Base-by-base conservation (phyloP, 2,329 filamentous ascomycete species). In the Sodiomyces alkalinus region DNA sequence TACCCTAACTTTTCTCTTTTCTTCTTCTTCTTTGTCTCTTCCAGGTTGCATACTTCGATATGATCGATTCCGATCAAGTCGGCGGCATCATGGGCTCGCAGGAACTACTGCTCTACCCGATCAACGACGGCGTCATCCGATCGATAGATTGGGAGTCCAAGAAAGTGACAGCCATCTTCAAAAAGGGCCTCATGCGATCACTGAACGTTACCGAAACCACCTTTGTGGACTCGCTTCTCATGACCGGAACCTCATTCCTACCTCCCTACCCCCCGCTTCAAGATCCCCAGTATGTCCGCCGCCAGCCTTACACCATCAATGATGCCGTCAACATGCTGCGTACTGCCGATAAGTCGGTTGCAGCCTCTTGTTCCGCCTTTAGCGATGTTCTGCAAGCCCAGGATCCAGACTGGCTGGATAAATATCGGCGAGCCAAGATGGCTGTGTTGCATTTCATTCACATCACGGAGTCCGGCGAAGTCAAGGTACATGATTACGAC, bases 401-500 rank as follows among this genome's bases (percentile, higher is more conserved):
- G 41, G 73, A 81, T 22, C 60, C 76, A 11, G 68, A 78, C 28
- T 98, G 92, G 64, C 61, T 82, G 18, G 80, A 87, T 47, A 81
- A 80, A 44, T 98, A 85, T 49, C 80, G 78, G 46, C 86, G 81
- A 50, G 83, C 83, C 14, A 75, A 77, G 36, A 76, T 92, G 66
- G 77, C 76, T 2, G 71, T 94, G 27, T 79, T 85, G 44, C 87
- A 96, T 51, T 86, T 87, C 50, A 76, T 92, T 22, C 74, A 86
- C 43, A 74, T 93, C 39, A 71, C 75, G 19, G 65, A 72, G 30
- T 71, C 70, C n/a, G 90, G 90, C 22, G 74, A 78, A 42, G 68
- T 93, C 27, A 68, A 71, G 34, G 78, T 85, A 11, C 64, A 82
- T 42, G 75, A 86, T 41, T 68, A 64, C 30, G 77, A 81, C 6